Conservation (phyloP, 495 filamentous ascomycete genomes). For the Aspergillus mulundensis region DNA sequence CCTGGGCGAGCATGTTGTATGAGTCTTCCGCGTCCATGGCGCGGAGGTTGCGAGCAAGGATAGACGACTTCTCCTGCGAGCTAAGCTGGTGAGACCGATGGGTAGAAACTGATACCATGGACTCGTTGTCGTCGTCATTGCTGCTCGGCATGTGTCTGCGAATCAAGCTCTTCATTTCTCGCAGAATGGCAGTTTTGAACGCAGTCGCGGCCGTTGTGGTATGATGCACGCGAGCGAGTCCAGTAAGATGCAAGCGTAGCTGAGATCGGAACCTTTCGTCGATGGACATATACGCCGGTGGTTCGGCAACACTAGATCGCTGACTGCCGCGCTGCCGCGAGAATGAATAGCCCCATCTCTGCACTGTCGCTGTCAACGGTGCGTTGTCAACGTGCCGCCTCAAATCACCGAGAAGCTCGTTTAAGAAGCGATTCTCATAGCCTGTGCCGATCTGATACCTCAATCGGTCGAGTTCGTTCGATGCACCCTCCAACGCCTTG, state of each 20-base stretch:
- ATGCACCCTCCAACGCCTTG: slow-evolving; percentile 75
- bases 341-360: slow-evolving; percentile 66
- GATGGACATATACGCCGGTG: slow-evolving; percentile 70
- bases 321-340: slow-evolving; percentile 63
- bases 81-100: slow-evolving; percentile 64
- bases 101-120: slow-evolving; percentile 82
- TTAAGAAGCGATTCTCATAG: slow-evolving; percentile 78
- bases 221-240: slow-evolving; percentile 73
- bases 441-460: slow-evolving; percentile 78
- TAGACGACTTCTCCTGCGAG: slow-evolving; percentile 84
- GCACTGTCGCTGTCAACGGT: slow-evolving; percentile 65
- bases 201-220: slow-evolving; percentile 74
- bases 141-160: slow-evolving; percentile 82
- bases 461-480: slow-evolving; percentile 67
- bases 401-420: slow-evolving; percentile 73
- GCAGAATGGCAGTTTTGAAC: slow-evolving; percentile 81
- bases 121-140: slow-evolving; percentile 89
- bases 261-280: slow-evolving; percentile 63
- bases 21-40: slow-evolving; percentile 79
- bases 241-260: slow-evolving; percentile 64
- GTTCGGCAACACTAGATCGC: slow-evolving; percentile 58
- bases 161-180: slow-evolving; percentile 84
- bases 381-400: slow-evolving; percentile 77
- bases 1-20: slow-evolving; percentile 74
- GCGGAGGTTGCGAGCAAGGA: slow-evolving; percentile 86